Evolutionary conservation across 768 basidiomycete genomes (phyloP), one percentile per base, ranked within the genome.

Genomic region (Cubamyces lactineus): DNA sequence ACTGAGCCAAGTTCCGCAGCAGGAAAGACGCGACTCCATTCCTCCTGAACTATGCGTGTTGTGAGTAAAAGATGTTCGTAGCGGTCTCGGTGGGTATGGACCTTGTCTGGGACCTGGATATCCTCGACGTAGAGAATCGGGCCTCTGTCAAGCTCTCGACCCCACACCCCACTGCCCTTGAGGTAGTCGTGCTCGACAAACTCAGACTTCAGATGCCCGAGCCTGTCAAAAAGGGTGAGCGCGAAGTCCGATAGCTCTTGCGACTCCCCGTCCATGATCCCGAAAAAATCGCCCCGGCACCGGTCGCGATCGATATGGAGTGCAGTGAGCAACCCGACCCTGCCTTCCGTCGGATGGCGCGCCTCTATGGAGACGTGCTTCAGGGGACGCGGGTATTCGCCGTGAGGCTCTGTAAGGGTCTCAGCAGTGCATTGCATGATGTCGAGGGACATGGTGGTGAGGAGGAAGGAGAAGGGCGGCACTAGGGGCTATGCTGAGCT

Each of bases 131-230:
- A 75, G 15, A 76, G 19, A 45, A 76, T 54, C 38, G 56, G 47
- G 15, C 74, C 75, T 2, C 55, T 4, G 53, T 75, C 63, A 54
- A 76, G 46, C 51, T 76, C 73, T 4, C 48, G 49, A 16, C 72
- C 73, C 74, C 73, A 76, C 30, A 69, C 72, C 6, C 75, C 73
- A 0, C 72, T 70, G 4, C 76, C 76, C 45, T 70, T 72, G 50
- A 72, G 71, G 26, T 64, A 47, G n/a, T 70, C 67, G 17, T 70
- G 62, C 17, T 74, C 68, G 16, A 72, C 50, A 3, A 74, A 59
- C 57, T 67, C 67, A 2, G 67, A 54, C 43, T 66, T 67, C n/a
- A 75, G 40, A 7, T 59, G 46, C 3, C 71, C 70, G 54, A 67
- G 34, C 42, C 72, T 68, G 62, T 78, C 74, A 38, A 75, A 77